phyloP scores from a whole-genome alignment of 345 rosid genomes.

The Arabis alpina region DNA sequence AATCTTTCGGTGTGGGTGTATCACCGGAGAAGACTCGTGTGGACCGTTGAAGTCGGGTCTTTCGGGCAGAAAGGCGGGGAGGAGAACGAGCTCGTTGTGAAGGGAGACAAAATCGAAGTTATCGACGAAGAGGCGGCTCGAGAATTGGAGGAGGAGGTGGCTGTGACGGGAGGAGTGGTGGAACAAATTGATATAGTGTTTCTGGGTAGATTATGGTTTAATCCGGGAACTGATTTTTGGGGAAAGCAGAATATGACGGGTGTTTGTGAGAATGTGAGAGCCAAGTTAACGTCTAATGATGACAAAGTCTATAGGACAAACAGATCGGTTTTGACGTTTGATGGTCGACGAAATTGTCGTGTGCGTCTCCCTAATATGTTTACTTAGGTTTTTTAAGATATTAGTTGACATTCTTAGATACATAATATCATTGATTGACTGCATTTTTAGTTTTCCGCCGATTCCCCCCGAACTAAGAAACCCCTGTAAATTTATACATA shows the following conservation, averaged over 20 bases:
- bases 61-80: slow-evolving; percentile 17
- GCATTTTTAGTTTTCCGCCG: no score
- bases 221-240: slow-evolving; percentile 27
- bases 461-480: no score
- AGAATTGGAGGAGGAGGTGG: slow-evolving; percentile 19
- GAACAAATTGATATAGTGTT: slow-evolving; percentile 19
- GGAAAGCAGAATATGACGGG: slow-evolving; percentile 38
- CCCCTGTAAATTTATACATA: no score
- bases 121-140: slow-evolving; percentile 19
- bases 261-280: slow-evolving; percentile 29
- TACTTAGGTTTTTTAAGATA: neutral
- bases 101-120: slow-evolving; percentile 25
- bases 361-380: slow-evolving; percentile 30
- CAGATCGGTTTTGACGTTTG: slow-evolving; percentile 20
- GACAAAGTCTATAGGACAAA: slow-evolving; percentile 11
- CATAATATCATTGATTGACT: neutral
- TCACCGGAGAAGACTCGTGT: slow-evolving; percentile 19
- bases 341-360: slow-evolving; percentile 32
- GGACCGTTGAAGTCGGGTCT: neutral
- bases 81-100: slow-evolving; percentile 22
- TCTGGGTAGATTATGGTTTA: slow-evolving; percentile 33
- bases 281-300: slow-evolving; percentile 14
- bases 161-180: slow-evolving; percentile 10
- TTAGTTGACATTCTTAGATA: neutral
- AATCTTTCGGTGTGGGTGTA: slow-evolving; percentile 16